phyloP scores from a whole-genome alignment of 2,329 filamentous ascomycete species.

The Claviceps sp. region DNA sequence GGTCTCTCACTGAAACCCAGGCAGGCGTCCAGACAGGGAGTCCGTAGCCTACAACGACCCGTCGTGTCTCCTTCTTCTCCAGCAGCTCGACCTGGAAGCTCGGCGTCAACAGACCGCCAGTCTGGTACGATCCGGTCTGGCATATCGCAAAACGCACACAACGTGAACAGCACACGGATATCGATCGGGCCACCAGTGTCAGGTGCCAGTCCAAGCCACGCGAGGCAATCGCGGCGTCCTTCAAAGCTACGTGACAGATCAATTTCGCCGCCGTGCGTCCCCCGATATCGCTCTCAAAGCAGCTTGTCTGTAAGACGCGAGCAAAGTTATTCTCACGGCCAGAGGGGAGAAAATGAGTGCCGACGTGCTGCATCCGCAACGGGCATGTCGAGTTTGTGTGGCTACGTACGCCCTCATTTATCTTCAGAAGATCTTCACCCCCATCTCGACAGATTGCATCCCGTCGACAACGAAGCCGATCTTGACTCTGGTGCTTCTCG shows the following conservation, averaged over 20 bases:
- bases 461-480: not conserved
- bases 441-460: not conserved
- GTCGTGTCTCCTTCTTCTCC: not conserved
- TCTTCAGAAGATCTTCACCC: not conserved
- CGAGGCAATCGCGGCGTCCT: not conserved
- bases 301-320: not conserved
- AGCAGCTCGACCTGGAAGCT: not conserved
- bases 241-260: not conserved
- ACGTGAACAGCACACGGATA: not conserved
- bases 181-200: not conserved
- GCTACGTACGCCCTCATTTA: not conserved
- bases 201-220: not conserved
- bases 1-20: not conserved
- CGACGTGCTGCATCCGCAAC: not conserved
- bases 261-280: constrained; percentile 6
- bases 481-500: not conserved
- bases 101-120: not conserved
- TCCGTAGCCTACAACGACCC: not conserved
- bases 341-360: not conserved
- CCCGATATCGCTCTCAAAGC: constrained; percentile 5
- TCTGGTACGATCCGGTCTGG: not conserved
- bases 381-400: not conserved
- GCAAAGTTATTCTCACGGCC: not conserved
- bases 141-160: not conserved
- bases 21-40: not conserved